Percentiles rank a stretch among this genome's conserved stretches.
Evolutionary conservation across 1,139 yeast genomes (phyloP).

Genomic region (Diutina mesorugosa): DNA sequence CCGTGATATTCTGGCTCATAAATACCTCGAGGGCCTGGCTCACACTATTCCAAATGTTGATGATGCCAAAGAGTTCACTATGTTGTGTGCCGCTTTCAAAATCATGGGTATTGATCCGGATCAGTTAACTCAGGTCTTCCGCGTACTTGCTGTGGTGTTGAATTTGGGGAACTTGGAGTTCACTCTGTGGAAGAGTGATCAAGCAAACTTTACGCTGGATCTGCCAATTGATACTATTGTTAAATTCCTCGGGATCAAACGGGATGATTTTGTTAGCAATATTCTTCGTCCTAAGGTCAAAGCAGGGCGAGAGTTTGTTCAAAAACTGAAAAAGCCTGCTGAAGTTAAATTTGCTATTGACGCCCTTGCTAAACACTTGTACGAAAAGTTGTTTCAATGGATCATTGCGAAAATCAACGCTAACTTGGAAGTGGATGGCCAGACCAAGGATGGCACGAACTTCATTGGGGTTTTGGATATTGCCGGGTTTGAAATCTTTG

Average conservation of each 20-base stretch:
- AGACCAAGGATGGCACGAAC: conserved; percentile 14
- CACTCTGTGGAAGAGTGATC: conserved; percentile 61
- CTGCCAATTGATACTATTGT: conserved; percentile 47
- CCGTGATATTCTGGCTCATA: conserved; percentile 32
- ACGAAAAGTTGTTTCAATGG: conserved; percentile 71
- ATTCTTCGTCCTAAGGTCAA: conserved; percentile 73
- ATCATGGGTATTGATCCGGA: conserved; percentile 55
- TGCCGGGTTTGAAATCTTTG: conserved; percentile 95
- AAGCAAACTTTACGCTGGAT: conserved; percentile 53
- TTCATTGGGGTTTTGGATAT: conserved; percentile 92
- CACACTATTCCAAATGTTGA: conserved; percentile 53
- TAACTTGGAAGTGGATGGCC: conserved; percentile 26
- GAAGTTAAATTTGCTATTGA: conserved; percentile 79
- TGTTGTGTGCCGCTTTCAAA: conserved; percentile 51
- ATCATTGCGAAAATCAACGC: conserved; percentile 68
- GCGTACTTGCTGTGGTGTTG: conserved; percentile 61
- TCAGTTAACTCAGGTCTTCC: conserved; percentile 50
- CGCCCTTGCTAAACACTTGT: conserved; percentile 77
- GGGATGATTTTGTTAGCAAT: conserved; percentile 38
- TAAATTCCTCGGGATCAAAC: conserved; percentile 51
- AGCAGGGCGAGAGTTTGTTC: conserved; percentile 83
- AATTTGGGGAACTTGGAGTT: conserved; percentile 82
- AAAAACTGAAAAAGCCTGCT: conserved; percentile 64
- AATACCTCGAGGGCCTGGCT: conserved; percentile 48
- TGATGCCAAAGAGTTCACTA: conserved; percentile 56